Evolutionary conservation across 1,139 yeast genomes (phyloP).

Genomic region (Candida albicans): DNA sequence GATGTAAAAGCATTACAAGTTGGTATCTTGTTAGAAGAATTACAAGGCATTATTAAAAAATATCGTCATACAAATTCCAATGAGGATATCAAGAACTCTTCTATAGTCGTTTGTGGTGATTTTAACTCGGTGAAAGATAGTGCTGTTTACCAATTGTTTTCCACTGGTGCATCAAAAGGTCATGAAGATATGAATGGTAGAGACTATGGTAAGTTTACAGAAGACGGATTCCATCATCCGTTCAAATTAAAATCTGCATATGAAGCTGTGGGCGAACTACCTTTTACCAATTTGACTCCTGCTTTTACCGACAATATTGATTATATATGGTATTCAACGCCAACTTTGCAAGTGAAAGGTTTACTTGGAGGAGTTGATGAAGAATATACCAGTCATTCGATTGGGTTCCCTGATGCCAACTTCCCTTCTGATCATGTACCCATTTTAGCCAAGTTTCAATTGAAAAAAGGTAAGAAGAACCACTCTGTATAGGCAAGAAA

Average conservation of each 20-base stretch:
- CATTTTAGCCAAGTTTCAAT: slow-evolving; percentile 70
- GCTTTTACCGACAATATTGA: slow-evolving; percentile 91
- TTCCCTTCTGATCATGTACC: slow-evolving; percentile 96
- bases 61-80: slow-evolving; percentile 45
- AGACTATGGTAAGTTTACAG: slow-evolving; percentile 89
- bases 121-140: slow-evolving; percentile 85
- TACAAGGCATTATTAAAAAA: slow-evolving; percentile 62
- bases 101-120: slow-evolving; percentile 90
- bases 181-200: slow-evolving; percentile 84
- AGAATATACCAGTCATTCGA: slow-evolving; percentile 69
- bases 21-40: slow-evolving; percentile 85
- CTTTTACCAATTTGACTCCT: slow-evolving; percentile 93
- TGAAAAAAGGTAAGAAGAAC: slow-evolving; percentile 48
- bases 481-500: slow-evolving; percentile 9
- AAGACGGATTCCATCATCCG: slow-evolving; percentile 81
- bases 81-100: slow-evolving; percentile 63
- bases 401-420: slow-evolving; percentile 93
- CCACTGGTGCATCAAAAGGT: slow-evolving; percentile 70
- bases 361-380: slow-evolving; percentile 81
- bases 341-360: slow-evolving; percentile 77
- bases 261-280: slow-evolving; percentile 80
- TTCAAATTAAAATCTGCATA: slow-evolving; percentile 86
- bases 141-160: slow-evolving; percentile 88
- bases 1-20: slow-evolving; percentile 97
- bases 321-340: slow-evolving; percentile 91